Evolutionary conservation across 495 filamentous ascomycete genomes (phyloP).

Genomic region (Beverwykella pulmonaria): DNA sequence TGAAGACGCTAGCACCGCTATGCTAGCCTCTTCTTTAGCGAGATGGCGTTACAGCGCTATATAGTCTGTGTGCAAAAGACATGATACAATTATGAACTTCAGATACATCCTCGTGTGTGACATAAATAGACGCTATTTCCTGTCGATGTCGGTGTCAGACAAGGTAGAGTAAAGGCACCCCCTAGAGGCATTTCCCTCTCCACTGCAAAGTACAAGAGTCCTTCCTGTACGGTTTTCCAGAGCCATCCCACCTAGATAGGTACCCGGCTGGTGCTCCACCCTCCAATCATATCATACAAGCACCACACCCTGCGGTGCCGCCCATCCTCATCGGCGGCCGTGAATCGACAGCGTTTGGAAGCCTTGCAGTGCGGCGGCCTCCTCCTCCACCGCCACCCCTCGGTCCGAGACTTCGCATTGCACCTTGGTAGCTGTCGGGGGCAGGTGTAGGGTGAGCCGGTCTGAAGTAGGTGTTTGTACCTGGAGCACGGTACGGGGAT

Average conservation of each 20-base stretch:
- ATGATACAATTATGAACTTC: constrained; percentile 9
- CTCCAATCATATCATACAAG: constrained; percentile 20
- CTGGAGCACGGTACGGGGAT: constrained; percentile 20
- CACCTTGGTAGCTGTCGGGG: constrained; percentile 22
- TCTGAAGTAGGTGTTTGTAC: constrained; percentile 21
- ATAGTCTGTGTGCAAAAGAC: constrained; percentile 6
- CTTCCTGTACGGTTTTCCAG: neutral
- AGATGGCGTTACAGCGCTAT: neutral
- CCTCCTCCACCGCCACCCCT: neutral
- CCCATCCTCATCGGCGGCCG: constrained; percentile 24
- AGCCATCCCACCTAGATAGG: neutral
- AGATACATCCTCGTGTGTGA: neutral
- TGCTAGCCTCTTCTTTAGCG: neutral
- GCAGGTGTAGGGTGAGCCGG: constrained; percentile 4
- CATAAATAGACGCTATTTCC: too few relatives aligned
- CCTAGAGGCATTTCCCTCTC: too few relatives aligned
- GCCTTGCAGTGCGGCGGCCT: constrained; percentile 7
- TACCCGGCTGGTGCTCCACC: neutral
- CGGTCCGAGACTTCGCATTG: neutral
- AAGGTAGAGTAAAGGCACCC: too few relatives aligned
- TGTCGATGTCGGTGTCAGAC: too few relatives aligned
- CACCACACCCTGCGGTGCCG: constrained; percentile 21
- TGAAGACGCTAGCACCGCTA: neutral
- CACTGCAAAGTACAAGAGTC: too few relatives aligned
- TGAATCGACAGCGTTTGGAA: constrained; percentile 6